Evolutionary conservation across 306 rosid species (phyloP).

Genomic region (Vigna trinervia): DNA sequence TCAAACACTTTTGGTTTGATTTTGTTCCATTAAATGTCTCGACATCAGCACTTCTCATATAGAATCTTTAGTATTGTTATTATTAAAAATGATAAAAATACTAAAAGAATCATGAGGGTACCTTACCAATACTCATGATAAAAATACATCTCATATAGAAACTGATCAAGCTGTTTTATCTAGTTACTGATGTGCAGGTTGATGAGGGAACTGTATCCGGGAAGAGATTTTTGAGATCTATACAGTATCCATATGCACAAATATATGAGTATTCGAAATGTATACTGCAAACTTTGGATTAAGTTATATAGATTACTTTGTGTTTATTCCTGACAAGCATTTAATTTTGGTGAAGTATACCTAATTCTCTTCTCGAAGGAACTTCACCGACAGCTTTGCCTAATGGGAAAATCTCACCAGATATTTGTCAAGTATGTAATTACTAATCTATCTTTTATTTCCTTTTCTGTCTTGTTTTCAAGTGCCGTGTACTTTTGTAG

Average conservation of each 20-base stretch:
- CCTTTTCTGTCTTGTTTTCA: slow-evolving; percentile 33
- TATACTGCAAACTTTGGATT: slow-evolving; percentile 47
- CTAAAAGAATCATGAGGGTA: too few species aligned
- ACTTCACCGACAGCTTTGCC: slow-evolving; percentile 74
- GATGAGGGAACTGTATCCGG: slow-evolving; percentile 76
- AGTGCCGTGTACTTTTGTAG: slow-evolving; percentile 14
- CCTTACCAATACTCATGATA: too few species aligned
- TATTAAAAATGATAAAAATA: too few species aligned
- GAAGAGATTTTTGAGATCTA: slow-evolving; percentile 55
- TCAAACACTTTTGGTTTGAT: slow-evolving; percentile 24
- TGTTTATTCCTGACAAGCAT: slow-evolving; percentile 43
- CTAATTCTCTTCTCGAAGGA: slow-evolving; percentile 76
- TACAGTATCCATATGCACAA: slow-evolving; percentile 71
- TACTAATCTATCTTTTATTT: slow-evolving; percentile 25
- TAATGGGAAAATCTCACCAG: slow-evolving; percentile 60
- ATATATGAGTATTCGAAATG: slow-evolving; percentile 85
- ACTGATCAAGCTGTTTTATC: slow-evolving; percentile 41
- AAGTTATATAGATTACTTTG: slow-evolving; percentile 28
- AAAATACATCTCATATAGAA: slow-evolving; percentile 24
- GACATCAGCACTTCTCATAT: slow-evolving; percentile 15
- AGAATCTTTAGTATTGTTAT: background rate
- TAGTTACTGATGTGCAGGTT: slow-evolving; percentile 65
- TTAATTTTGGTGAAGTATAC: slow-evolving; percentile 61
- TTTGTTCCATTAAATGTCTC: slow-evolving; percentile 13
- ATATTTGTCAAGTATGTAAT: slow-evolving; percentile 73